Evolutionary conservation across 495 filamentous ascomycete genomes (phyloP), one percentile per base, ranked within the genome.

Genomic region (Xylaria scruposa): DNA sequence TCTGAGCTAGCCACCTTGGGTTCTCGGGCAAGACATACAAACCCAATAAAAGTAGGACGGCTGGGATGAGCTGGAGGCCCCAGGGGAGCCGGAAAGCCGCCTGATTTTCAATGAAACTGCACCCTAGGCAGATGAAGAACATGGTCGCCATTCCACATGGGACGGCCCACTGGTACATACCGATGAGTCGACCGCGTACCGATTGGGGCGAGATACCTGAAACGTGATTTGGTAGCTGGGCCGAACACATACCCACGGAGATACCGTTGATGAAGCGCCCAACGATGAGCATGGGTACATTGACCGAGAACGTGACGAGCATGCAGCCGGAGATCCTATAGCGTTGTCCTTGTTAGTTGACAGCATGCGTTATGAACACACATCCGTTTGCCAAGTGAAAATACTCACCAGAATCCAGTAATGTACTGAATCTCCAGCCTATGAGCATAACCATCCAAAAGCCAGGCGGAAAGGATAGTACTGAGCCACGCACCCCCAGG

Each of bases 71-170:
- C 79, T 94, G 92, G 4, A 94, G 77, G 71, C 88, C 93, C 92
- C 92, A 95, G 26, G 92, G 92, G 26, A 93, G 78, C 44, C 92
- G 86, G 83, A 91, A 95, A 31, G 91, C 83, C 3, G 86, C 85
- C n/a, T 84, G 77, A 13, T 86, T 83, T 0, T 84, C 73, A 70
- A 96, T 87, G 78, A 85, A 93, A 31, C 88, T 89, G 79, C 86
- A 91, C 17, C 92, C 94, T 67, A 93, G 96, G 70, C 88, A 93
- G 76, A 97, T 90, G 78, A 88, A 85, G 84, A 91, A 94, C 92
- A 94, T 93, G 78, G 94, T 93, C 71, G 94, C 71, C 72, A 94
- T 93, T 77, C 92, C 92, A 90, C 90, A 93, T 66, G 90, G 93
- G 72, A 94, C 93, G 56, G 92, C 89, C 91, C 91, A 93, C 81